These are phyloP conservation scores for Anaeramoeba flamelloides DNA, from an alignment of 78 protist genomes.

Conservation along the genomic window DNA sequence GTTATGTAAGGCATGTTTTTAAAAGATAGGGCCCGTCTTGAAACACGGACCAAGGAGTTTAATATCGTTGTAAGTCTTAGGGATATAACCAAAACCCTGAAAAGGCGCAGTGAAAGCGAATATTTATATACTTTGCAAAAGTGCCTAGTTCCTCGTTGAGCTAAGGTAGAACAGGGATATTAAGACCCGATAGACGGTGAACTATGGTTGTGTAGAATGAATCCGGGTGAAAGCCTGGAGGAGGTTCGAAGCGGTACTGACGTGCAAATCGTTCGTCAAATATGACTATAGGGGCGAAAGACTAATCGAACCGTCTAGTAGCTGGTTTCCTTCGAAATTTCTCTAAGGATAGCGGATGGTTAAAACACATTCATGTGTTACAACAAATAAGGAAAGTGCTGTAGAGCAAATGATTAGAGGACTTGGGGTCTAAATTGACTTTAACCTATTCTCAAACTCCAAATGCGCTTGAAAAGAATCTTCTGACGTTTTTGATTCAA, in stretches of 20 bases:
- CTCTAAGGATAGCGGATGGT: slow-evolving; percentile 62
- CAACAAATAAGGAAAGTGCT: slow-evolving; percentile 25
- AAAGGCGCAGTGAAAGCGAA: no score
- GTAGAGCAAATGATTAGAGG: slow-evolving; percentile 69
- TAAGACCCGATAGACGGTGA: no score
- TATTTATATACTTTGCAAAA: no score
- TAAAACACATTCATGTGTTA: neutral
- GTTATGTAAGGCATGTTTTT: slow-evolving; percentile 20
- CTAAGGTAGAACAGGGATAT: no score
- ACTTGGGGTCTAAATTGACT: slow-evolving; percentile 26
- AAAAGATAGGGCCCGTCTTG: slow-evolving; percentile 60
- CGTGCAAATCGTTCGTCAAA: slow-evolving; percentile 79
- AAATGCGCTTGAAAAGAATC: slow-evolving; percentile 29
- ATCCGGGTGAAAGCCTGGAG: slow-evolving; percentile 71
- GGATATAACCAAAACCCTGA: no score
- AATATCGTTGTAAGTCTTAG: slow-evolving; percentile 46
- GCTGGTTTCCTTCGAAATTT: slow-evolving; percentile 86
- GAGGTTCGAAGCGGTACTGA: slow-evolving; percentile 70
- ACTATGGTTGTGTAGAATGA: no score
- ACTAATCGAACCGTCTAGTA: slow-evolving; percentile 74
- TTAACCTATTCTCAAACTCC: slow-evolving; percentile 62
- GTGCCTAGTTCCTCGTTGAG: no score
- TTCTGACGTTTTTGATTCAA: no score
- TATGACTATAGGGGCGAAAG: slow-evolving; percentile 80
- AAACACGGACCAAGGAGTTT: slow-evolving; percentile 88